phyloP scores from a whole-genome alignment of 371 early-diverging fungal species.

The Phascolomyces articulosus region DNA sequence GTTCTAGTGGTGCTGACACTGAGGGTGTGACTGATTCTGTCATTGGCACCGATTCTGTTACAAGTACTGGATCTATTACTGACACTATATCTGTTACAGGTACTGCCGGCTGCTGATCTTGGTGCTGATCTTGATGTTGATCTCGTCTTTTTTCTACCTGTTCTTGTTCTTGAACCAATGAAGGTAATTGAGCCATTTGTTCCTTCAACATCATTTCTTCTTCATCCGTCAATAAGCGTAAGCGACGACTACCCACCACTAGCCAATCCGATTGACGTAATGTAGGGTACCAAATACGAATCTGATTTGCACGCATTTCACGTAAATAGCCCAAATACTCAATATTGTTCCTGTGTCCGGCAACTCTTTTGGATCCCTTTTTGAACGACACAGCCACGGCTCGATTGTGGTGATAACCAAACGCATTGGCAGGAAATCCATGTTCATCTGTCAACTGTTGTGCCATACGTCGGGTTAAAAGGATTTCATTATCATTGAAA shows the following conservation, averaged over 20 bases:
- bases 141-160: neutral
- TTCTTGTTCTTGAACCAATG: neutral
- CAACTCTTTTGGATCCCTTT: neutral
- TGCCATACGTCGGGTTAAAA: constrained; percentile 57
- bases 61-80: too few species aligned
- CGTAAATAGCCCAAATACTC: constrained; percentile 38
- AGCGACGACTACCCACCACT: constrained; percentile 34
- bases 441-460: constrained; percentile 42
- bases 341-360: constrained; percentile 5
- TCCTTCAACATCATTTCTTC: constrained; percentile 24
- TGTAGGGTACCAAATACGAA: constrained; percentile 44
- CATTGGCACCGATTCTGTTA: too few species aligned
- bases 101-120: neutral
- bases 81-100: too few species aligned
- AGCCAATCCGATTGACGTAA: constrained; percentile 42
- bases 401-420: constrained; percentile 55
- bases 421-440: constrained; percentile 50
- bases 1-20: too few species aligned
- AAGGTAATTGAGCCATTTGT: neutral
- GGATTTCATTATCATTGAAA: constrained; percentile 57
- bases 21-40: too few species aligned
- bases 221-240: constrained; percentile 31
- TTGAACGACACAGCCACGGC: constrained; percentile 43
- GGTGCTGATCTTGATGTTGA: neutral
- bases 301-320: constrained; percentile 33